Evolutionary conservation across 78 protist species (phyloP), one percentile per base, ranked within the genome.

Genomic region (Cavenderia fasciculata): DNA sequence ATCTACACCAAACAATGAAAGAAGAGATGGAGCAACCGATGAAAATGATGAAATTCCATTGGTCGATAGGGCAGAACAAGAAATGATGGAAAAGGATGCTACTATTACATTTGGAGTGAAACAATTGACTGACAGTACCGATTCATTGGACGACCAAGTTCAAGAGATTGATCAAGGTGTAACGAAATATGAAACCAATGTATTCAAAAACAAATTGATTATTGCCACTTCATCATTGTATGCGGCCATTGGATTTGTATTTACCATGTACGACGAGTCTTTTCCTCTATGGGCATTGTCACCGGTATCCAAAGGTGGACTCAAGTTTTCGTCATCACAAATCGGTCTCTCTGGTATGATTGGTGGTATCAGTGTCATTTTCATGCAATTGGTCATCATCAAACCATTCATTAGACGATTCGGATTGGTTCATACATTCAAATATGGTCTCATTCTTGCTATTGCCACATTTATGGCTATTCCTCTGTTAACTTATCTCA

Each of bases 241-340:
- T 56, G 29, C 65, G 11, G 11, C 33, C 1, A 71, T 82, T 12
- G 90, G 90, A 1, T 69, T 82, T 25, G 23, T 68, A 2, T 82
- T 21, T 36, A 82, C 90, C 5, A 82, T 82, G 90, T 46, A 38
- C 4, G 90, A 82, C 41, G 90, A 82, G 41, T 27, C 68, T 7
- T 82, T 65, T 29, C 90, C 90, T 12, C 40, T 82, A 5, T 82
- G 90, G 90, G 65, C 90, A 21, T n/a, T 82, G 18, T 38, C 77
- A 18, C 59, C 66, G 0, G 36, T 38, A 29, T 4, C 23, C 18
- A 38, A 41, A 29, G 90, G 90, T 33, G 90, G 90, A 11, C 65
- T 82, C 7, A 11, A 40, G 2, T 66, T 82, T 44, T n/a, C 19
- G 4, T 40, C 59, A 3, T 31, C 31, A 14, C 29, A 57, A 4